Conservation (phyloP, 306 rosid species). For the Cucurbita ficifolia region DNA sequence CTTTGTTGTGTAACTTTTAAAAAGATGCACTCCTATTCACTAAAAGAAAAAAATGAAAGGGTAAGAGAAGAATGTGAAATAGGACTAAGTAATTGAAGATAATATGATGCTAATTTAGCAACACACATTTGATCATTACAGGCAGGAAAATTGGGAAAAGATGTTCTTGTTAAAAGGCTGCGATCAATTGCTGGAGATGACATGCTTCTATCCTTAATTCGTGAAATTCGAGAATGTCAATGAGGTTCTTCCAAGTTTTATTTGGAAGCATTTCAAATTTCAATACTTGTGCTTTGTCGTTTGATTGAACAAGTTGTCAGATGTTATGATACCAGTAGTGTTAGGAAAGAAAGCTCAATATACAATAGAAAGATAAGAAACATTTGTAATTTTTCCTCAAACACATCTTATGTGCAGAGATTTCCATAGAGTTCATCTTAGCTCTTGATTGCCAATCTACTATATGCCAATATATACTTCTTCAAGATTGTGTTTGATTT, state of each 20-base stretch:
- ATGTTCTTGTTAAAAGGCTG: constrained; percentile 22
- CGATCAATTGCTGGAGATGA: constrained; percentile 35
- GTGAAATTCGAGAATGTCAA: constrained; percentile 21
- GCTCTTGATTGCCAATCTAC: not conserved
- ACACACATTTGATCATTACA: constrained; percentile 12
- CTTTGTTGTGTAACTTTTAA: not conserved
- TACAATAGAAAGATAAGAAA: constrained; percentile 7
- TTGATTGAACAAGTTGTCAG: constrained; percentile 8
- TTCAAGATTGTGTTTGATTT: too few species aligned
- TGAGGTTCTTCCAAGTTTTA: constrained; percentile 35
- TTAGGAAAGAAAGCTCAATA: constrained; percentile 14
- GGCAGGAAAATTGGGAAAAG: constrained; percentile 29
- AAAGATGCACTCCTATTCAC: not conserved
- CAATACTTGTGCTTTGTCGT: constrained; percentile 9
- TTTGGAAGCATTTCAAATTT: constrained; percentile 15
- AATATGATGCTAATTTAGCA: not conserved
- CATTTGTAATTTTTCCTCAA: not conserved
- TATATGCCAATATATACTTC: not conserved
- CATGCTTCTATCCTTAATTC: constrained; percentile 24
- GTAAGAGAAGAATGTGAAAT: not conserved
- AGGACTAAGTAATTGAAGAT: not conserved
- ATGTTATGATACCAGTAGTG: constrained; percentile 14
- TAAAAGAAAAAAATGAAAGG: not conserved
- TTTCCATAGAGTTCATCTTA: not conserved
- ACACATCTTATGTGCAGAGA: not conserved